Evolutionary conservation across 2,329 filamentous ascomycete genomes (phyloP), one percentile per base, ranked within the genome.

Genomic region (Trichoderma atrobrunneum): DNA sequence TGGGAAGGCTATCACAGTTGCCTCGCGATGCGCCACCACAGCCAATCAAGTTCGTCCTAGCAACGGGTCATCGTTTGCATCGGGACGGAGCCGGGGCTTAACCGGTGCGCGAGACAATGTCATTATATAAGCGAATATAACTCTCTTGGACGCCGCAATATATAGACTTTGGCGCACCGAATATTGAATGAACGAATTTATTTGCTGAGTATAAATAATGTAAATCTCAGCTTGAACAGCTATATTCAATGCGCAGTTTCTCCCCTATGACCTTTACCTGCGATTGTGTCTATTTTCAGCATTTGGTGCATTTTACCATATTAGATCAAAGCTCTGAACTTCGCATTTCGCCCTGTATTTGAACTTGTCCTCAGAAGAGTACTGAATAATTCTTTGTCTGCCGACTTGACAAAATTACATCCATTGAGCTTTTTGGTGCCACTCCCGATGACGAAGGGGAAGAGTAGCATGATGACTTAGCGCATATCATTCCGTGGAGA

Each of bases 1-100:
- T 51, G 26, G 34, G 69, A 66, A 66, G 61, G 61, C 69, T 36
- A 62, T 71, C 62, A 32, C 69, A 48, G 69, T 28, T 24, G 21
- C 36, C 30, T 54, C 28, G 56, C 21, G 34, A 56, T 30, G 21
- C 28, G 24, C 36, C 28, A 18, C 16, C 34, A 36, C 54, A 18
- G 48, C 71, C 71, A 72, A 72, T 72, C 21, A 63, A 64, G 24
- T 59, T n/a, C 28, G 30, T 16, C 36, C 5, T 5, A 34, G 12
- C 32, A 36, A 24, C 56, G n/a, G 63, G 32, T 39, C 24, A 28
- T n/a, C 28, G 28, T 56, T 67, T 26, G 36, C 14, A 4, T 24
- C 16, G 18, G 28, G 6, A 32, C 10, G 28, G 16, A 18, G 21
- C 32, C 71, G 71, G 64, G 62, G 8, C 28, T 72, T 69, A 57